phyloP scores from a whole-genome alignment of 2,329 filamentous ascomycete species.

The Davidsoniella eucalypti region DNA sequence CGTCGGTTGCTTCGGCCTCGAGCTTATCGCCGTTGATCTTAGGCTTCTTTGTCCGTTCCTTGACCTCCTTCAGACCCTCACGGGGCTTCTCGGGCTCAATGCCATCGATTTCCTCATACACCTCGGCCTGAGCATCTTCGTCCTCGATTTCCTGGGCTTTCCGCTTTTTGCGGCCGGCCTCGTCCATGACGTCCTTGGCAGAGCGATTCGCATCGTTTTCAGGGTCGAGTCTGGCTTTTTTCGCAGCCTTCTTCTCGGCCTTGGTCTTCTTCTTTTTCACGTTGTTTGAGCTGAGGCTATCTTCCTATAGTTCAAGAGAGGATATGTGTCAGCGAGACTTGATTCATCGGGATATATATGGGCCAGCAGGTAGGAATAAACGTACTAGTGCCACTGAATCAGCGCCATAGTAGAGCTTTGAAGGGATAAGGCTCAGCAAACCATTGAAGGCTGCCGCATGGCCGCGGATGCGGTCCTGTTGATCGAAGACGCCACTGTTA shows the following conservation, averaged over 20 bases:
- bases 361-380: conserved; percentile 22
- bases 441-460: conserved; percentile 68
- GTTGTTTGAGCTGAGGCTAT: conserved; percentile 40
- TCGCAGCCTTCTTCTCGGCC: conserved; percentile 65
- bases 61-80: conserved; percentile 45
- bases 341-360: not conserved
- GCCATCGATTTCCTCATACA: conserved; percentile 33
- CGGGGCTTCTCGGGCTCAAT: conserved; percentile 44
- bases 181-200: conserved; percentile 85
- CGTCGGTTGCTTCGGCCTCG: conserved; percentile 27
- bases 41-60: conserved; percentile 33
- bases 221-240: conserved; percentile 79
- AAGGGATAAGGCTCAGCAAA: conserved; percentile 71
- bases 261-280: conserved; percentile 84
- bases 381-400: conserved; percentile 35
- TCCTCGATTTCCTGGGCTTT: conserved; percentile 44
- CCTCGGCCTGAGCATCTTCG: conserved; percentile 23
- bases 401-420: conserved; percentile 69
- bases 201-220: conserved; percentile 65
- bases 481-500: conserved; percentile 3
- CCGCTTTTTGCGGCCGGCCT: conserved; percentile 58
- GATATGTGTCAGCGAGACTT: not conserved
- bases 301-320: conserved; percentile 40
- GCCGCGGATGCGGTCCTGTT: conserved; percentile 39
- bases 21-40: conserved; percentile 13